Conservation (phyloP, 2,329 filamentous ascomycete genomes). For the Penicillium verrucosum region DNA sequence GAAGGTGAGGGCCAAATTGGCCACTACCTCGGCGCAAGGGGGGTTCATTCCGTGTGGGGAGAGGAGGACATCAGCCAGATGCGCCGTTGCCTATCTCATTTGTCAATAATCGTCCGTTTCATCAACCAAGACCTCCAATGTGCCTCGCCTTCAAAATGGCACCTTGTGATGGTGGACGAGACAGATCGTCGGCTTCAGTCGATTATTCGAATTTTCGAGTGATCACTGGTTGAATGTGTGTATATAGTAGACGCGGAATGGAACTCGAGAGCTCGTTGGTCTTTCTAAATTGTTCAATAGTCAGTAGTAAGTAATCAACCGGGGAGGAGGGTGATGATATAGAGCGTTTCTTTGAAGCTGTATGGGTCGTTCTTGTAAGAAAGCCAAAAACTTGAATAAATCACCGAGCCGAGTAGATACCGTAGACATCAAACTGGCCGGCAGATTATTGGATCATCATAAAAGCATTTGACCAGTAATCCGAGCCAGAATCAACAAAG, state of each 20-base stretch:
- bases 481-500: not conserved
- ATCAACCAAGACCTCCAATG: constrained; percentile 19
- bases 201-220: constrained; percentile 31
- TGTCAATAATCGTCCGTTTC: constrained; percentile 26
- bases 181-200: constrained; percentile 30
- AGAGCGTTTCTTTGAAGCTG: not conserved
- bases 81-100: constrained; percentile 27
- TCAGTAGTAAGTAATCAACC: not conserved
- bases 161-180: constrained; percentile 32
- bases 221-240: constrained; percentile 10
- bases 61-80: constrained; percentile 16
- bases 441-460: not conserved
- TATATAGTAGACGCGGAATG: not conserved
- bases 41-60: constrained; percentile 22
- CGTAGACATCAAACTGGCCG: not conserved
- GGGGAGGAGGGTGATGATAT: not conserved
- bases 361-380: not conserved
- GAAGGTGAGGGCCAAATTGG: constrained; percentile 19
- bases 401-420: not conserved
- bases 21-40: constrained; percentile 14
- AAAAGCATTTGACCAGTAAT: not conserved
- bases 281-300: not conserved
- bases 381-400: not conserved
- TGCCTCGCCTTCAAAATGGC: constrained; percentile 17
- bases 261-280: not conserved